Evolutionary conservation across 2,329 filamentous ascomycete genomes (phyloP), one percentile per base, ranked within the genome.

Genomic region (Blastomyces gilchristii): DNA sequence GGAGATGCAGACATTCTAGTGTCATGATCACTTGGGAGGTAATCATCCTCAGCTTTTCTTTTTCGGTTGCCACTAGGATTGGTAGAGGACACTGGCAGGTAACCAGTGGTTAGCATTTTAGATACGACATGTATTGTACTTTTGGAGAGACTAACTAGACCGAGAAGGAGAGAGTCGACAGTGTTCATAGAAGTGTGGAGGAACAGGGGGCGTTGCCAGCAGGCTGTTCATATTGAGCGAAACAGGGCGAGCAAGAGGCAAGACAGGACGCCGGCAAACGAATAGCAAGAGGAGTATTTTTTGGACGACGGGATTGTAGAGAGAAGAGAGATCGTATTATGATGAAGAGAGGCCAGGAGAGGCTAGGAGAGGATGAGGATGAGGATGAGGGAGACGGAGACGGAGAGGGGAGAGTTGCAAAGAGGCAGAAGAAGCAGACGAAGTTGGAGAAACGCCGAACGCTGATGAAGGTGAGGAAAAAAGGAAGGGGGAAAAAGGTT

Each of bases 1-100:
- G 93, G 92, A 47, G 93, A 97, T 70, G 93, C 87, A 64, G 88
- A 91, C 90, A 97, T 97, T 72, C 91, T 90, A 73, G 92, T 89
- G 72, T 88, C 87, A 67, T 83, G 75, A 69, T 85, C 84, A 67
- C 61, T 63, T 1, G 69, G 73, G 67, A 77, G 76, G 69, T 78
- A 77, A 70, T 87, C 85, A 69, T 86, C 84, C 63, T 93, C 90
- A 71, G 90, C 91, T 82, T 97, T 97, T 77, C 94, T 87, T 82
- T 97, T 97, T 68, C 85, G 81, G 71, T 76, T 78, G 70, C 70
- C 71, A 70, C 76, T 72, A 68, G 73, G 70, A 70, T 75, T 73
- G 61, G 71, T 71, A 67, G 74, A 73, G 67, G 72, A 76, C 71
- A 75, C 72, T 76, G 65, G 64, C 67, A 67, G 67, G 54, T 62